Evolutionary conservation across 371 early-diverging fungal genomes (phyloP), one percentile per base, ranked within the genome.

Genomic region (Circinella umbellata): DNA sequence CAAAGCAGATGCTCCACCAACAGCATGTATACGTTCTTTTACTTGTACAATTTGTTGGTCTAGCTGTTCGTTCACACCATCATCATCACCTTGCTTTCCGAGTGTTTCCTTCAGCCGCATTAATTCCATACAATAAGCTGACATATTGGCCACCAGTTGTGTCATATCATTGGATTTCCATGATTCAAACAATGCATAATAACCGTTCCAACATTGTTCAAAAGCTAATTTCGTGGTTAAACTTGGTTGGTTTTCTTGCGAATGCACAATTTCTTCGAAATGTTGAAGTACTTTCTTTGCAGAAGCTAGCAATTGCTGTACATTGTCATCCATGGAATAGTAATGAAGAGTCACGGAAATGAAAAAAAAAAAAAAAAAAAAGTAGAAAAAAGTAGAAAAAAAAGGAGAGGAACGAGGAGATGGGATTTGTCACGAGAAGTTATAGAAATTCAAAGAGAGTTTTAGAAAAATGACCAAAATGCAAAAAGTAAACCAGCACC

Each of bases 131-230:
- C 84, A 93, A 74, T 94, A 92, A 3, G 78, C 75, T 47, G 89
- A 86, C 73, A 93, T 80, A 61, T 85, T 88, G 35, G 81, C 79
- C 6, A 90, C 69, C 11, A 93, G 73, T 62, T 89, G 81, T 54
- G 82, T 75, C 18, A 84, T 83, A 73, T 94, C 94, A 47, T 78
- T 75, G 38, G 80, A 71, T 74, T 94, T 94, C 93, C 93, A 93
- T 11, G 79, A 74, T 68, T 92, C 87, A 73, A 93, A 93, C 34
- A 85, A 72, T 15, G 75, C 69, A 71, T 87, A 88, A 75, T 86
- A 94, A 5, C 72, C 73, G 42, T 78, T 75, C 88, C 88, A 93
- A 6, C 80, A 76, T 57, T 79, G 69, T 13, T 80, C 82, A 67
- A 84, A 70, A 1, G 73, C 73, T 48, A 85, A 63, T 60, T 92